Base-by-base conservation (phyloP, 2,329 filamentous ascomycete species). In the Trichophyton schoenleinii region DNA sequence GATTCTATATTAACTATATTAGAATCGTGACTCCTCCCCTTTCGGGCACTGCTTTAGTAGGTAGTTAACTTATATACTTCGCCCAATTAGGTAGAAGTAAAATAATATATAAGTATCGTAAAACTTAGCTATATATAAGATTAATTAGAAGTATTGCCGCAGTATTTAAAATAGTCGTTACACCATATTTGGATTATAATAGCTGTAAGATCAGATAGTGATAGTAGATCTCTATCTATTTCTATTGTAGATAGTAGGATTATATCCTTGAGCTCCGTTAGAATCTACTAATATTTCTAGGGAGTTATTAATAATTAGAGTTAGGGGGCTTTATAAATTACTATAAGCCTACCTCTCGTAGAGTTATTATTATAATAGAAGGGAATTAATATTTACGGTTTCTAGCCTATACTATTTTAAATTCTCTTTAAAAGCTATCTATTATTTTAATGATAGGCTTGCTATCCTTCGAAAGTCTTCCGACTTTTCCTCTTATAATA, bases 371-470 rank as follows among this genome's bases (percentile, higher is more conserved):
- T 18, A 60, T 48, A 1, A 18, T 34, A 25, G n/a, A 8, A 36
- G 59, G 59, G 25, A 60, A 41, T 1, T 9, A 7, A 28, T 44
- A 61, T 22, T 58, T 58, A n/a, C 3, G n/a, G 13, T 61, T 20
- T 25, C 49, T 59, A 25, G 22, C 8, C 11, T 25, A 58, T 28
- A 34, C 52, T 42, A 52, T 61, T 58, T 61, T 49, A 1, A 61
- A 61, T 20, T 61, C 60, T 41, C 38, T 61, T 42, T 3, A 25
- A 20, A 57, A 57, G 6, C 52, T 15, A 2, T 61, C 52, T 38
- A 61, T 22, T 57, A 3, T 61, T 25, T 13, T 20, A 31, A 46
- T 13, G 6, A 5, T 46, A 22, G 57, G 38, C 28, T 8, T 59
- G 3, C 28, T 15, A 42, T 18, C 15, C 38, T 41, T 31, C 42